Base-by-base conservation (phyloP, 371 early-diverging fungal species). In the Apophysomyces elegans region DNA sequence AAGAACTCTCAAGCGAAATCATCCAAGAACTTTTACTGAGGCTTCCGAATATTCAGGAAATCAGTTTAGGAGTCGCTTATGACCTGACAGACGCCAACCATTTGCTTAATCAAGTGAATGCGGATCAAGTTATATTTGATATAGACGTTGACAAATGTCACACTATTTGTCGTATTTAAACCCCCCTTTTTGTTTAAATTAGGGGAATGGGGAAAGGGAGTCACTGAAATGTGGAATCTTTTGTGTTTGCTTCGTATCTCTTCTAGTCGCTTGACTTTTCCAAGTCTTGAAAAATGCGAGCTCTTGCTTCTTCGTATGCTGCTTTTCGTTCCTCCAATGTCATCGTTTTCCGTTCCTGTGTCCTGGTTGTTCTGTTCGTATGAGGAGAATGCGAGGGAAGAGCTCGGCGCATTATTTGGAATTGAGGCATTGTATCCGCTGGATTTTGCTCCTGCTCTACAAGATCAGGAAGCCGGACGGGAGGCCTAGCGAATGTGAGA, bases 241-340 rank as follows among this genome's bases (percentile, higher is more conserved):
- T 18, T 47, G 8, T 41, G 8, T 41, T 41, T 41, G 41, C 13
- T 13, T 8, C 13, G 41, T 41, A 13, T 41, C 41, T 41, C 41
- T 47, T 47, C 54, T 50, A 50, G 7, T 50, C 54, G 21, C 21
- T 50, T 50, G 54, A 26, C 21, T 50, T 50, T 2, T 50, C 54
- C 54, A 73, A 39, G 84, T 85, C 84, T 43, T 81, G 75, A 64
- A 88, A 88, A 46, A 88, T 88, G 39, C 85, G 72, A 4, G 85
- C 86, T 47, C 89, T 68, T 6, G 87, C 89, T 47, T 71, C 72
- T 60, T 85, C 84, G 66, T 88, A 88, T 6, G 75, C 81, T 36
- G 81, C 86, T 60, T 86, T 83, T 6, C 86, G 77, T 58, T 84
- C 87, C 62, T 87, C 83, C 37, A 87, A 74, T 0, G 84, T 76